Evolutionary conservation across 2,329 filamentous ascomycete species (phyloP), one percentile per base, ranked within the genome.

Genomic region (Trichoderma sp.): DNA sequence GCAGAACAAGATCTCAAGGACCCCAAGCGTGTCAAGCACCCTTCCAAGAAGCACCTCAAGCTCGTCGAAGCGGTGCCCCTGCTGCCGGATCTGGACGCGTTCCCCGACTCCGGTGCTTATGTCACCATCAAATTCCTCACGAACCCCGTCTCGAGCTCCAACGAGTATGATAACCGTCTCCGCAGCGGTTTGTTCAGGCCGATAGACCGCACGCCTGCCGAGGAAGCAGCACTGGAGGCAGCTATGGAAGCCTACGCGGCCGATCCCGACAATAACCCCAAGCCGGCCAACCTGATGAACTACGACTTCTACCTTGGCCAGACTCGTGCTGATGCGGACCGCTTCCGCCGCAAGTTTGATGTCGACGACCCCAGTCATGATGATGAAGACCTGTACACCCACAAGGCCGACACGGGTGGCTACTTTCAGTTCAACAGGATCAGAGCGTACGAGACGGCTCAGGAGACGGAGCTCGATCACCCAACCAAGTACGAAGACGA

Each of bases 51-150:
- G 79, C 81, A 89, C 77, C 82, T 92, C 76, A 89, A 88, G 79
- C 84, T 92, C 4, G 86, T 92, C 18, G 89, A 91, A 60, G 88
- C 89, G 21, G 89, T 88, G 76, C 91, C 91, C 33, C 83, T 93
- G 53, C 83, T 93, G 21, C 92, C 92, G 6, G 92, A 93, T 79
- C 86, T 92, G 59, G 89, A 92, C 76, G 89, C 91, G n/a, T 92
- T 93, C 85, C 91, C 91, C 65, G 92, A 93, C 82, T 90, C 89
- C 3, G 91, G 92, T 73, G 91, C 91, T 76, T 93, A 93, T 80
- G 89, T 93, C 77, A 91, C 91, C 16, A 87, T 93, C 84, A 93
- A 93, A 83, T 93, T 93, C 83, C 88, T 88, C 69, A 91, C 89
- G 78, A 92, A 92, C 81, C 92, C 92, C 4, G 89, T 93, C 33